phyloP scores from a whole-genome alignment of 495 filamentous ascomycete species.

The Lineolata rhizophorae region DNA sequence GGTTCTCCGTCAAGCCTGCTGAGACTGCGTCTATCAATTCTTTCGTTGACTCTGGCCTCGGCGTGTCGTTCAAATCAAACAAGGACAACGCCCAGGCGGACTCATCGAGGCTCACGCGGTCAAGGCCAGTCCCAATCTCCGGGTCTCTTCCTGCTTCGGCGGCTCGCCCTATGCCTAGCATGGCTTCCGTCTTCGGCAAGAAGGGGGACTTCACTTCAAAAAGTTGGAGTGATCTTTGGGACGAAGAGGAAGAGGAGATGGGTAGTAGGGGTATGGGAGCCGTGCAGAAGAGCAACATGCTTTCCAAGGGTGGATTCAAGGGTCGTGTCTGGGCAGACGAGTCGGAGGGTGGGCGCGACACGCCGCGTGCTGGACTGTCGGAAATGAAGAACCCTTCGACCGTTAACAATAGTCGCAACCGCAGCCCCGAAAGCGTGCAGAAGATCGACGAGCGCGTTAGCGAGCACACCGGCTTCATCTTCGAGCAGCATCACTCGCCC shows the following conservation, averaged over 20 bases:
- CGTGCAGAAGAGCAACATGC: conserved; percentile 8
- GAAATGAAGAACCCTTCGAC: conserved; percentile 17
- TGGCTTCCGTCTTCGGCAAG: conserved; percentile 60
- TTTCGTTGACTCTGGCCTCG: conserved; percentile 51
- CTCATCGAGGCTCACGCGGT: conserved; percentile 13
- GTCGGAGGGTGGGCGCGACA: conserved; percentile 10
- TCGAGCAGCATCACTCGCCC: conserved; percentile 34
- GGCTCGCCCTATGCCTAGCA: conserved; percentile 33
- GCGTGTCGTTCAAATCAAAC: conserved; percentile 42
- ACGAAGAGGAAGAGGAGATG: conserved; percentile 58
- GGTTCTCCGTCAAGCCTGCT: conserved; percentile 27
- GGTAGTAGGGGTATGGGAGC: conserved; percentile 9
- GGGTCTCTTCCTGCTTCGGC: conserved; percentile 58
- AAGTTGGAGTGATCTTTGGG: conserved; percentile 95
- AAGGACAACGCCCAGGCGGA: conserved; percentile 21
- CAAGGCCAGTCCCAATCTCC: conserved; percentile 36
- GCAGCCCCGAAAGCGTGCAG: conserved; percentile 6
- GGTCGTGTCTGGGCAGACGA: no score
- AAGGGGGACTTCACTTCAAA: conserved; percentile 60
- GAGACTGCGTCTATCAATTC: conserved; percentile 63
- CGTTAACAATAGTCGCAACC: conserved; percentile 15
- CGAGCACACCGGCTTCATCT: conserved; percentile 42
- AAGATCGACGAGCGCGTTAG: conserved; percentile 20
- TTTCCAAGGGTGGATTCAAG: no score
- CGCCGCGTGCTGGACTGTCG: conserved; percentile 15